Base-by-base conservation (phyloP, 2,329 filamentous ascomycete genomes). In the Teratosphaeriaceae sp. region DNA sequence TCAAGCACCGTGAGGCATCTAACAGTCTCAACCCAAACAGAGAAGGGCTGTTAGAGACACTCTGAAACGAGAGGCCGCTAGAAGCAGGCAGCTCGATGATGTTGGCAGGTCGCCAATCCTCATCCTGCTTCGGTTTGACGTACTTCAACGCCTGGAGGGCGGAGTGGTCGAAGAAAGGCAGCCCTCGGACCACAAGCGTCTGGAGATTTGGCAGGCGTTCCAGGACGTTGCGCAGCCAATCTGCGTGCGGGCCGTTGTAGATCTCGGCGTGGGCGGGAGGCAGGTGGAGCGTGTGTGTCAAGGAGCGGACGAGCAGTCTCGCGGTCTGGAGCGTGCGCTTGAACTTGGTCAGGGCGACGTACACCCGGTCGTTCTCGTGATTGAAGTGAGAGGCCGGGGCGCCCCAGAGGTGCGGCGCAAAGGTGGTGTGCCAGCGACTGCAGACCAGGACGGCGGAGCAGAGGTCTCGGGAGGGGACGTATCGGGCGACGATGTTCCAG, bases 321-420 rank as follows among this genome's bases (percentile, higher is more conserved):
- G 75, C 74, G 57, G 71, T 72, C 40, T 69, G 72, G 19, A 81
- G 60, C 8, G 70, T 76, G 40, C 75, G 69, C 56, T 74, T 74
- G 61, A 82, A 81, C 24, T 73, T 69, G 6, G 75, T 79, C 44
- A 81, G 62, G 16, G 76, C 76, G 39, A 78, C 76, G 53, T 80
- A 80, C 22, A 80, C 75, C 7, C 71, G 73, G 55, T 80, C 78
- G 53, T 80, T 76, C 40, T 79, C 70, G 2, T 68, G 68, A 21
- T 74, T 75, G 55, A 81, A 81, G 58, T 81, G 77, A 7, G 76
- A 79, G 0, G 78, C 76, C 16, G 78, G 78, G 53, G 76, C 74
- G 13, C 78, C 78, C 78, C 78, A 82, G 1, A 82, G 66, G 48
- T 75, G 71, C 2, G 75, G 75, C 40, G 72, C 68, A 50, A 80